Base-by-base conservation (phyloP, 2,329 filamentous ascomycete genomes). In the Talaromyces sp. region DNA sequence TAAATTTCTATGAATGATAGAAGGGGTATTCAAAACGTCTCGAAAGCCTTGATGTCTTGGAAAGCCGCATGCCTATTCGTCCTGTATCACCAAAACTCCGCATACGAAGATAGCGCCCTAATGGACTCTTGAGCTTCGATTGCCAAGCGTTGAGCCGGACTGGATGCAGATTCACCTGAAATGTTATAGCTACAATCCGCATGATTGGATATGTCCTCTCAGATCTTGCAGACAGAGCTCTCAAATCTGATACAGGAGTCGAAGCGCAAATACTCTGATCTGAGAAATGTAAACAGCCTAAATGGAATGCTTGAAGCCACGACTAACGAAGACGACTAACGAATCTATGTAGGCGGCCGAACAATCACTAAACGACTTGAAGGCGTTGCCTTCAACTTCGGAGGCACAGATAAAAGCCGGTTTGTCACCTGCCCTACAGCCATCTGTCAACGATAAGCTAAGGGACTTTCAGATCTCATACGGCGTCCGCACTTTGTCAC, bases 211-310 rank as follows among this genome's bases (percentile, higher is more conserved):
- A 97, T 97, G 93, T 96, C 93, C 78, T 90, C 92, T 73, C 92
- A 96, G 85, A 89, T 97, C 74, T 86, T 97, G 73, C 88, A 89
- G 75, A 89, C 91, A 66, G 93, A 97, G 85, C 87, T 97, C 77
- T 87, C 90, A 74, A 96, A 92, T 81, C 87, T 97, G 77, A 90
- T 97, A 73, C 92, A 96, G 79, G 95, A 99, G 82, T 95, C 93
- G 76, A 98, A 96, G 80, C 88, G 94, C 73, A 98, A 96, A 80
- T 90, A 97, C 78, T 88, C 90, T 71, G 95, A 98, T 73, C 84
- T 99, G 62, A 88, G 91, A 82, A 91, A 91, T 85, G 85, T 78
- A 65, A 71, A 69, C 49, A 22, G 40, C 43, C 25, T 31, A 15
- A 29, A 59, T 45, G 62, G 51, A 34, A 19, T 64, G 47, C n/a